phyloP scores from a whole-genome alignment of 176 grass and related monocot species.

The Carex littledalei region DNA sequence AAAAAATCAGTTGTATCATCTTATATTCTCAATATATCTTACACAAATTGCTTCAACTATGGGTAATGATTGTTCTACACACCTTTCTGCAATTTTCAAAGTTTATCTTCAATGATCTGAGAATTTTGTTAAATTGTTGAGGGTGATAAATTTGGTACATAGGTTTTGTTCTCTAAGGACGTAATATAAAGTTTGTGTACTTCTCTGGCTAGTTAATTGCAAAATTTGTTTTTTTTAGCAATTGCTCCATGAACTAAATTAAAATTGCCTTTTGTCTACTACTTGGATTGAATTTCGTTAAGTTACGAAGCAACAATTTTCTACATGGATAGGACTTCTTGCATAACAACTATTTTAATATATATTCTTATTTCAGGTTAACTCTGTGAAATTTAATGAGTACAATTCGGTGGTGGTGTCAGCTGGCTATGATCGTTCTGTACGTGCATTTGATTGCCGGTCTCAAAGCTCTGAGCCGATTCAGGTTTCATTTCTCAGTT shows the following conservation, averaged over 20 bases:
- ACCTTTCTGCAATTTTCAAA: background rate
- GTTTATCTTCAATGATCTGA: background rate
- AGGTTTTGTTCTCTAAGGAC: too few species aligned
- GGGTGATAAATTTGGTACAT: background rate
- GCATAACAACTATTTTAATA: background rate
- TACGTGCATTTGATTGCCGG: slow-evolving; percentile 85
- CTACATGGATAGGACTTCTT: background rate
- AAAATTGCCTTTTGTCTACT: background rate
- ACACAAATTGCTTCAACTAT: background rate
- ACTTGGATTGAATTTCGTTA: background rate
- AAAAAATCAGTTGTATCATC: background rate
- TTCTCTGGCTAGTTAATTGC: too few species aligned
- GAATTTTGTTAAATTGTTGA: background rate
- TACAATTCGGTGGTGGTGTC: slow-evolving; percentile 73
- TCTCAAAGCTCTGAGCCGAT: slow-evolving; percentile 89
- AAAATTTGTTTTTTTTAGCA: background rate
- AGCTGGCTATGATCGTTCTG: slow-evolving; percentile 77
- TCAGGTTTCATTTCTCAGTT: slow-evolving; percentile 45
- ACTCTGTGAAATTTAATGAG: slow-evolving; percentile 95
- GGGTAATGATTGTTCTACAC: background rate
- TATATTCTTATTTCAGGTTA: slow-evolving; percentile 40
- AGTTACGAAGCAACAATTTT: background rate
- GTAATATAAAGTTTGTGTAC: too few species aligned
- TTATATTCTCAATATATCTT: background rate
- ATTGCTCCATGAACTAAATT: background rate